These are phyloP conservation scores for Diaporthe batatas DNA, from an alignment of 2,329 filamentous ascomycete species.

Conservation along the genomic window DNA sequence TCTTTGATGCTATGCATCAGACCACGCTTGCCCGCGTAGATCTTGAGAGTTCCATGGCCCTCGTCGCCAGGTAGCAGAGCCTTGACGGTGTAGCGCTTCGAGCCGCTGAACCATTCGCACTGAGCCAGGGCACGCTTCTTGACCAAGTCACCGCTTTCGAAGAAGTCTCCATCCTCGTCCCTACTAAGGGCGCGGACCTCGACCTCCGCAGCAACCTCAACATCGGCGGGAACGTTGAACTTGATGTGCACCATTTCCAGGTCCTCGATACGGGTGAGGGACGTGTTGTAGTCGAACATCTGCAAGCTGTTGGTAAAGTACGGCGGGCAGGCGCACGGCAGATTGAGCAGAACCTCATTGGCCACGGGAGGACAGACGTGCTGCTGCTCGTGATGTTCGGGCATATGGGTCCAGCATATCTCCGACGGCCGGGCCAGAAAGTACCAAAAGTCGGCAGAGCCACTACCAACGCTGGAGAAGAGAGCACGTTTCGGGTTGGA, in stretches of 20 bases:
- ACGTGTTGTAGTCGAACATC: slow-evolving; percentile 92
- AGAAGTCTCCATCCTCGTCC: slow-evolving; percentile 90
- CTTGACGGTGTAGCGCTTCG: slow-evolving; percentile 94
- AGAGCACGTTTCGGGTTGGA: slow-evolving; percentile 84
- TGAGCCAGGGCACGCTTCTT: slow-evolving; percentile 91
- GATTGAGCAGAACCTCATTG: slow-evolving; percentile 85
- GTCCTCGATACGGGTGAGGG: slow-evolving; percentile 85
- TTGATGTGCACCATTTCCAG: slow-evolving; percentile 94
- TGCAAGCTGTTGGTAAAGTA: slow-evolving; percentile 88
- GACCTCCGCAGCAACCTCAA: slow-evolving; percentile 93
- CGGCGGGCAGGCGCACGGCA: slow-evolving; percentile 87
- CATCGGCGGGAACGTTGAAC: slow-evolving; percentile 87
- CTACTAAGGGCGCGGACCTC: slow-evolving; percentile 84
- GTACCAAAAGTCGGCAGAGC: slow-evolving; percentile 88
- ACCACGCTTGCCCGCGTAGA: slow-evolving; percentile 94
- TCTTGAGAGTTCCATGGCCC: slow-evolving; percentile 86
- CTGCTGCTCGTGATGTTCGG: slow-evolving; percentile 87
- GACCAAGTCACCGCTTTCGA: slow-evolving; percentile 89
- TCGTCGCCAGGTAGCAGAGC: slow-evolving; percentile 92
- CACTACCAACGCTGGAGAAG: slow-evolving; percentile 80
- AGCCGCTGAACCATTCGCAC: slow-evolving; percentile 88
- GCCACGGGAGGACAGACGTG: slow-evolving; percentile 92
- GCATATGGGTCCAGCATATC: slow-evolving; percentile 95
- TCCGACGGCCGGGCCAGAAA: slow-evolving; percentile 92
- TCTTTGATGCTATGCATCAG: slow-evolving; percentile 98